Percentiles rank a stretch among this genome's conserved stretches.
Evolutionary conservation across 805 yeast genomes (phyloP).

Genomic region (Candida arabinofermentans): DNA sequence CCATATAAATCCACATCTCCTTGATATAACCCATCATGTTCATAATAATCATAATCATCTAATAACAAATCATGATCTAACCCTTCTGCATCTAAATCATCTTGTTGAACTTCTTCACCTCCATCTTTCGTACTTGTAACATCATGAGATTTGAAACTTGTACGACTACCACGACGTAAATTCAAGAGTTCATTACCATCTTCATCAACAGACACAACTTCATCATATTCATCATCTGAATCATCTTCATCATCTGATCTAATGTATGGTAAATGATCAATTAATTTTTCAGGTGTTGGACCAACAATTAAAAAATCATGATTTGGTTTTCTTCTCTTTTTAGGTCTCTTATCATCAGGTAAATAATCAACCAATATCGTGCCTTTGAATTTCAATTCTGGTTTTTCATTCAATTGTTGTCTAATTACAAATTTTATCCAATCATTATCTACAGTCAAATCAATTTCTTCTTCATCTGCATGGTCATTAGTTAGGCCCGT

Average conservation of each 20-base stretch:
- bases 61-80: neutral
- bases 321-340: conserved; percentile 16
- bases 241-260: conserved; percentile 23
- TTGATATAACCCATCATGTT: conserved; percentile 16
- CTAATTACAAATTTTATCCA: conserved; percentile 31
- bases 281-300: conserved; percentile 31
- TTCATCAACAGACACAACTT: conserved; percentile 3
- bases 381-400: conserved; percentile 25
- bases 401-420: conserved; percentile 23
- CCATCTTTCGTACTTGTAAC: neutral
- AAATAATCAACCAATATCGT: conserved; percentile 24
- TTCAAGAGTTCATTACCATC: conserved; percentile 1
- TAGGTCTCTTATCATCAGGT: conserved; percentile 25
- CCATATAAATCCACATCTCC: conserved; percentile 16
- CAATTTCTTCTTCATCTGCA: conserved; percentile 7
- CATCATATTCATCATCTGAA: conserved; percentile 4
- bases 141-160: neutral
- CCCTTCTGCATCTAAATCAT: neutral
- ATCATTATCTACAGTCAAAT: conserved; percentile 26
- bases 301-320: conserved; percentile 31
- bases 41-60: conserved; percentile 20
- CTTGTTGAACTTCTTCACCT: neutral
- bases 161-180: conserved; percentile 3
- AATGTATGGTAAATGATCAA: conserved; percentile 30
- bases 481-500: too few species aligned